These are phyloP conservation scores for Ilyonectria robusta DNA, from an alignment of 2,329 filamentous ascomycete species.

Conservation along the genomic window DNA sequence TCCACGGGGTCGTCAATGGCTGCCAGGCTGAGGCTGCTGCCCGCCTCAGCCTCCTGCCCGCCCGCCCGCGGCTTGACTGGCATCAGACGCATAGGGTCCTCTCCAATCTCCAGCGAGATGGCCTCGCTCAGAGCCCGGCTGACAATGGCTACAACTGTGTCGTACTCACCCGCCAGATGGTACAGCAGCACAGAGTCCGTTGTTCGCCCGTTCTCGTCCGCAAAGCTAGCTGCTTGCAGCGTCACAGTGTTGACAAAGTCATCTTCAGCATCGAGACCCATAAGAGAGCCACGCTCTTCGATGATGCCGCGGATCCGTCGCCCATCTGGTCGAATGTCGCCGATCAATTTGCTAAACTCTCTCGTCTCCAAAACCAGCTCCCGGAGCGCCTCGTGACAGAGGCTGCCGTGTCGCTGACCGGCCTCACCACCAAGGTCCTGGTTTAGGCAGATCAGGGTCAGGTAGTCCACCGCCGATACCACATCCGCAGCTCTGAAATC, in stretches of 20 bases:
- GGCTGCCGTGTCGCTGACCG: constrained; percentile 81
- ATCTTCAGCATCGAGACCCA: constrained; percentile 83
- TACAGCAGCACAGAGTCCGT: constrained; percentile 96
- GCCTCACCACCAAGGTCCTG: constrained; percentile 82
- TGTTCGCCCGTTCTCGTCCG: constrained; percentile 92
- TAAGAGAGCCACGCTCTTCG: constrained; percentile 85
- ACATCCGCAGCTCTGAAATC: constrained; percentile 95
- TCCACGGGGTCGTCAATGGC: constrained; percentile 73
- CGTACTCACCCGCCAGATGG: constrained; percentile 94
- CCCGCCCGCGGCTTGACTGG: constrained; percentile 81
- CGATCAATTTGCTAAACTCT: constrained; percentile 93
- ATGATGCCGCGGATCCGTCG: constrained; percentile 88
- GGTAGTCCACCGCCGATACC: constrained; percentile 92
- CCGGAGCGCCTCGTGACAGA: constrained; percentile 93
- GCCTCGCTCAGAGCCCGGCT: constrained; percentile 93
- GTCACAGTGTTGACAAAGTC: constrained; percentile 95
- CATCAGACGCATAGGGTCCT: constrained; percentile 82
- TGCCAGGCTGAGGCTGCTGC: constrained; percentile 73
- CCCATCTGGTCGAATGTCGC: constrained; percentile 90
- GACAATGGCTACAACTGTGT: constrained; percentile 91
- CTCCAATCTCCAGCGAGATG: constrained; percentile 87
- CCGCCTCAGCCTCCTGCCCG: constrained; percentile 56
- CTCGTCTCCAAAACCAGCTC: constrained; percentile 97
- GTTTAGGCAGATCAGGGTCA: constrained; percentile 92
- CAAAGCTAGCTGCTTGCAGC: constrained; percentile 89